These are phyloP conservation scores for Acer yangbiense DNA, from an alignment of 345 rosid genomes.

Conservation along the genomic window DNA sequence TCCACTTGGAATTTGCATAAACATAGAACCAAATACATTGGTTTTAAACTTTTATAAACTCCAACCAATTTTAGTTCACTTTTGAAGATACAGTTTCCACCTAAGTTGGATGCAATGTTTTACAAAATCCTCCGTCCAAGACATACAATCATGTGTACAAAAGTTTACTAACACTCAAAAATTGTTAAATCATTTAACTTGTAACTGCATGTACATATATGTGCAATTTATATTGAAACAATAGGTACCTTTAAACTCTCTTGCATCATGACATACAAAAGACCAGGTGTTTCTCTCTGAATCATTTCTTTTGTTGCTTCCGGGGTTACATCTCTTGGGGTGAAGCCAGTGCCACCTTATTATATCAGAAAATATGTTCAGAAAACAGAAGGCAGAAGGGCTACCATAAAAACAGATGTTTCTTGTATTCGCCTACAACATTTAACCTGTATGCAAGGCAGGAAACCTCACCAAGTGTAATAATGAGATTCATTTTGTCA, in stretches of 20 bases:
- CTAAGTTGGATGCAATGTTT: background rate
- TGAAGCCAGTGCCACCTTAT: slow-evolving; percentile 92
- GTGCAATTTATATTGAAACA: background rate
- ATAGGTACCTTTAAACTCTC: slow-evolving; percentile 82
- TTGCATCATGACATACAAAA: slow-evolving; percentile 89
- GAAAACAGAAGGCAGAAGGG: slow-evolving; percentile 6
- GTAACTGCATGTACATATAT: background rate
- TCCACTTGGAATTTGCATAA: background rate
- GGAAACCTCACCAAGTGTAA: slow-evolving; percentile 70
- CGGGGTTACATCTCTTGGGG: slow-evolving; percentile 95
- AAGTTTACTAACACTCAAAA: background rate
- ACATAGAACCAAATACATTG: background rate
- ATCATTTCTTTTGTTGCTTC: slow-evolving; percentile 90
- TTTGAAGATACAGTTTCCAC: background rate
- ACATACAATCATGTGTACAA: background rate
- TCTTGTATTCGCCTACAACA: background rate
- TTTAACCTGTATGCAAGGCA: background rate
- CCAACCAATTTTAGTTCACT: background rate
- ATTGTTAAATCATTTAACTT: background rate
- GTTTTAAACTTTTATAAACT: background rate
- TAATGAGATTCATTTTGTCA: slow-evolving; percentile 79
- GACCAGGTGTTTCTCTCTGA: slow-evolving; percentile 90
- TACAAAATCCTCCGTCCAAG: background rate
- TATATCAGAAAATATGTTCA: slow-evolving; percentile 17
- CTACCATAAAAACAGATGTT: background rate